phyloP scores from a whole-genome alignment of 768 basidiomycete genomes.

The Saitozyma sp. region DNA sequence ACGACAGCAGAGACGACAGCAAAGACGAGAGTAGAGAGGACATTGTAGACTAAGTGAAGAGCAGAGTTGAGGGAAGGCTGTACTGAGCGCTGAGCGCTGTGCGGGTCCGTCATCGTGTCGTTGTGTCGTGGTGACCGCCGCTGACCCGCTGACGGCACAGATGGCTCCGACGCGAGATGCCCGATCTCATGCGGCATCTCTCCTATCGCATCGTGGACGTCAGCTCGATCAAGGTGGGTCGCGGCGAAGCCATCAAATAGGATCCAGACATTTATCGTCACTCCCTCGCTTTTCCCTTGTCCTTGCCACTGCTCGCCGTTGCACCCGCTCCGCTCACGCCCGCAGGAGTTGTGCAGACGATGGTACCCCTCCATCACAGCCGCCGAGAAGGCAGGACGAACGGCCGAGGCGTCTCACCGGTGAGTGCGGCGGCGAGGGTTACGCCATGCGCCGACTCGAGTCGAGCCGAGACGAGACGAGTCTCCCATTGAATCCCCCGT shows the following conservation, averaged over 20 bases:
- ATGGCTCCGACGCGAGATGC: slow-evolving; percentile 67
- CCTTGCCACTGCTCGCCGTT: slow-evolving; percentile 2
- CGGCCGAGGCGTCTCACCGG: slow-evolving; percentile 37
- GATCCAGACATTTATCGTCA: too few species aligned
- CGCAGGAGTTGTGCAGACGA: slow-evolving; percentile 47
- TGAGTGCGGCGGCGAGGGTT: slow-evolving; percentile 4
- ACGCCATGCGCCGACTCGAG: neutral
- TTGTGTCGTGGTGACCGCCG: neutral
- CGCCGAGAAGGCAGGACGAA: slow-evolving; percentile 22
- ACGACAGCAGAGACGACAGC: too few species aligned
- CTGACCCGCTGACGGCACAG: slow-evolving; percentile 28
- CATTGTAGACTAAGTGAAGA: too few species aligned
- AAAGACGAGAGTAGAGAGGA: too few species aligned
- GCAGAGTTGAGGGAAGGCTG: too few species aligned
- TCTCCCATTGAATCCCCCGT: too few species aligned
- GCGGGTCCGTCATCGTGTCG: neutral
- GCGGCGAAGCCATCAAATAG: too few species aligned
- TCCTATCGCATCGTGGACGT: slow-evolving; percentile 53
- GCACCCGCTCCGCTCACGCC: too few species aligned
- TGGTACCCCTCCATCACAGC: slow-evolving; percentile 49
- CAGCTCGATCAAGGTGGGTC: slow-evolving; percentile 42
- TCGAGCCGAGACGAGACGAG: too few species aligned
- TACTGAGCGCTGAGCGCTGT: too few species aligned
- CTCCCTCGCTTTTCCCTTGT: neutral
- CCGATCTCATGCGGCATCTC: slow-evolving; percentile 65